phyloP scores from a whole-genome alignment of 2,329 filamentous ascomycete species.

The Eurotiales sp. region DNA sequence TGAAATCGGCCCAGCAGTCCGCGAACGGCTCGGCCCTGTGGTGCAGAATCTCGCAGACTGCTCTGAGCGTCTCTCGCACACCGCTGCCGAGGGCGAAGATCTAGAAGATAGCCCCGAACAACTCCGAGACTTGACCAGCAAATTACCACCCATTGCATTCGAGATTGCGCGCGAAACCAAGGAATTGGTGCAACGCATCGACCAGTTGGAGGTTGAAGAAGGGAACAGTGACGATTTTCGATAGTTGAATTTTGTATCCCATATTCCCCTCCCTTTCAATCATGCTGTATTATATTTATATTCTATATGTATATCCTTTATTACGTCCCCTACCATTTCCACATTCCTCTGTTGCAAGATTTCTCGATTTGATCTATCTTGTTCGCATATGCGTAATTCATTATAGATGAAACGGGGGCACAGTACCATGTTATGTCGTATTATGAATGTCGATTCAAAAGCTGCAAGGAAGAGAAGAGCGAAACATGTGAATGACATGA shows the following conservation, averaged over 20 bases:
- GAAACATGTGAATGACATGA: constrained; percentile 5
- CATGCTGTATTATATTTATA: constrained; percentile 4
- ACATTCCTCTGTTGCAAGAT: background rate
- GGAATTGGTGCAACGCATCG: constrained; percentile 58
- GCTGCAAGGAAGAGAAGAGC: background rate
- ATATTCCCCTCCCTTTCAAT: constrained; percentile 11
- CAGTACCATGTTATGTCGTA: too few relatives aligned
- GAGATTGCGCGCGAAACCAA: constrained; percentile 80
- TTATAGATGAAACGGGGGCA: background rate
- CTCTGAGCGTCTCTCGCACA: constrained; percentile 62
- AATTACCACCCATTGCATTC: constrained; percentile 78
- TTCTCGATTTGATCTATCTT: background rate
- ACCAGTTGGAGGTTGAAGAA: constrained; percentile 31
- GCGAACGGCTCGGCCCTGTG: constrained; percentile 42
- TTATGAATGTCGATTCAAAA: background rate
- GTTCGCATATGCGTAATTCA: too few relatives aligned
- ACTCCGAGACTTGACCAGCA: constrained; percentile 59
- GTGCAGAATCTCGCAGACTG: constrained; percentile 54
- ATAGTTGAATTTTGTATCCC: constrained; percentile 17
- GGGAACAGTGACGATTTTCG: constrained; percentile 40
- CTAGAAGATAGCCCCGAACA: constrained; percentile 51
- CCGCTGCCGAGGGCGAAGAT: constrained; percentile 58
- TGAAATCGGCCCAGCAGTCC: constrained; percentile 47
- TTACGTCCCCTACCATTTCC: too few relatives aligned
- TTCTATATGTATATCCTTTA: too few relatives aligned